Evolutionary conservation across 2,329 filamentous ascomycete species (phyloP), one percentile per base, ranked within the genome.

Genomic region (Cladosporium sp.): DNA sequence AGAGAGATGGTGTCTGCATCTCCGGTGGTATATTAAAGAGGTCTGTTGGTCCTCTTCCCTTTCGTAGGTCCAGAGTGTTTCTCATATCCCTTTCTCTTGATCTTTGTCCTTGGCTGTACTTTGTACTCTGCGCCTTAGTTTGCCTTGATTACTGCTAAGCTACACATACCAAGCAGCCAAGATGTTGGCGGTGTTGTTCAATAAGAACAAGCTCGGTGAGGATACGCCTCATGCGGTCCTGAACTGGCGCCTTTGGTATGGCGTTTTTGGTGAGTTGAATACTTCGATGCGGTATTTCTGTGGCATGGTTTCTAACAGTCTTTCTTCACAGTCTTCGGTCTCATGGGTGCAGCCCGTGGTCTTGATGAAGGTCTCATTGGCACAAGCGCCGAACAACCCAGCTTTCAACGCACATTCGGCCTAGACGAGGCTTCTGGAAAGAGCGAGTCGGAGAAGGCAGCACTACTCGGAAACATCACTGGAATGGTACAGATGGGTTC

Each of bases 401-500:
- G 83, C 45, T 88, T 88, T 64, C 76, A 83, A 57, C 57, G 65
- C 1, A 74, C 73, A 29, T 84, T 87, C 62, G 60, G 80, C 57
- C 80, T 82, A 54, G 68, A 72, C 5, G 70, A 73, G 2, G 82
- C 83, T 59, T 71, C 67, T 39, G 45, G 45, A 22, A 59, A 67
- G 0, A 70, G 75, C 3, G 72, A 78, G 62, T 35, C 27, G 7
- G 82, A 84, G 53, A 82, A 86, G 64, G 83, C 85, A 69, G 82
- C 86, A 36, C 54, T 58, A 7, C 54, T 63, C 11, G 58, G 55
- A n/a, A 91, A 91, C 66, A 85, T 91, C 49, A 85, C 85, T 1
- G 79, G 84, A 41, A 91, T 91, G 86, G 86, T 91, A 0, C 86
- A 90, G 67, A 81, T 90, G 59, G 86, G 86, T 19, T 86, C 80